Base-by-base conservation (phyloP, 495 filamentous ascomycete genomes). In the Cryomyces antarcticus region DNA sequence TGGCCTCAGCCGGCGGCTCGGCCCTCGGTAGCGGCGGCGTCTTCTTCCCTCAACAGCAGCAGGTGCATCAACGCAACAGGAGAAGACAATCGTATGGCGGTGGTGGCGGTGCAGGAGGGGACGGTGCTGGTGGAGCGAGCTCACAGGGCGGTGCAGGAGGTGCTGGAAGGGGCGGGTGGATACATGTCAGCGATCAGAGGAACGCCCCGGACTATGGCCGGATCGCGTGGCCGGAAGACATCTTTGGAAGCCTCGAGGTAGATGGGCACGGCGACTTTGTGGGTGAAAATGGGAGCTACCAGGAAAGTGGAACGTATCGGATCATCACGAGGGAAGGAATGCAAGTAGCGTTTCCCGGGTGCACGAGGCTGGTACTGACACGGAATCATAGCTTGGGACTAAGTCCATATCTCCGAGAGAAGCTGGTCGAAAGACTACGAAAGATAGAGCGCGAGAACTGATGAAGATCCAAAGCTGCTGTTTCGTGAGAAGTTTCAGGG, bases 211-310 rank as follows among this genome's bases (percentile, higher is more conserved):
- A 94, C 49, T 97, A 72, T 64, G 89, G 89, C 0, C 60, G 89
- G 41, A 93, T 94, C 52, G 81, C 88, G 38, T 61, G 80, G 71
- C 76, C 80, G 0, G 87, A 93, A 59, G 84, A 96, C 62, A 96
- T 96, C 44, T 77, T 96, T 52, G 88, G 88, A 30, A 94, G 87
- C 53, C 66, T 94, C 39, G 78, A 89, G 55, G 82, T 93, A 7
- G 78, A 93, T 65, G 71, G 68, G 4, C 48, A 69, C 13, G 88
- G 88, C 1, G 62, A 71, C n/a, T 82, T 94, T 53, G 70, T 76
- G 11, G 72, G 61, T 12, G 65, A 59, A 0, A 55, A 64, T 46
- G 75, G 75, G 33, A 70, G 66, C 30, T 81, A 71, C 52, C 70
- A 82, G 59, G 50, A 62, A 28, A 78, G 73, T 49, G 72, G 75